phyloP scores from a whole-genome alignment of 23 red algal genomes.

The Gracilaria gracilis region DNA sequence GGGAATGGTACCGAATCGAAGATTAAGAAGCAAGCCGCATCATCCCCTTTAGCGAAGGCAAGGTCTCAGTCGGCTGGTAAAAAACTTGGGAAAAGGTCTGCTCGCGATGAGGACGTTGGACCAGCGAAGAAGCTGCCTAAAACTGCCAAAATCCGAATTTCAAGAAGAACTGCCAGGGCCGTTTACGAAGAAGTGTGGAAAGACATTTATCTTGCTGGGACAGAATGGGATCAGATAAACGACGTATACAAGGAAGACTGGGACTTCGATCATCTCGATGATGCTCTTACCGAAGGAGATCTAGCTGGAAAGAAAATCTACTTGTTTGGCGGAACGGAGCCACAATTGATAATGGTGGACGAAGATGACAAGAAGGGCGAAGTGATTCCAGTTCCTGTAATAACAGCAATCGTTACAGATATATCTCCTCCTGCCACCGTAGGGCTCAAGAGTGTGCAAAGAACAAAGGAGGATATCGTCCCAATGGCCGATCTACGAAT shows the following conservation, averaged over 20 bases:
- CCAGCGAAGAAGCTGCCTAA: not conserved
- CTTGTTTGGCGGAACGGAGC: conserved; percentile 96
- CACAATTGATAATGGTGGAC: conserved; percentile 69
- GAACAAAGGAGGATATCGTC: conserved; percentile 90
- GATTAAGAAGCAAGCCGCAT: not conserved
- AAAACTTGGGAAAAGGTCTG: not conserved
- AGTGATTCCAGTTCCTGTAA: conserved; percentile 87
- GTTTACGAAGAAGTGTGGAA: conserved; percentile 84
- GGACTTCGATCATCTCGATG: conserved; percentile 98
- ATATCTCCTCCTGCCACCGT: conserved; percentile 82
- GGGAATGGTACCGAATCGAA: not conserved
- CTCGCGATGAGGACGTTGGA: not conserved
- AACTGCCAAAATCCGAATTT: not conserved
- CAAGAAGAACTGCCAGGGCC: conserved; percentile 1
- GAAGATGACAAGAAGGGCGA: conserved; percentile 62
- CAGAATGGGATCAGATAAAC: conserved; percentile 96
- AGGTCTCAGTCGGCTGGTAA: not conserved
- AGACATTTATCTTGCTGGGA: conserved; percentile 90
- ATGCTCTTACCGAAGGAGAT: conserved; percentile 72
- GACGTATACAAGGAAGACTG: conserved; percentile 82
- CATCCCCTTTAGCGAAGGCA: not conserved
- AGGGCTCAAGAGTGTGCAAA: conserved; percentile 96
- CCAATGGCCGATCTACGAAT: conserved; percentile 91
- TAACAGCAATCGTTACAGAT: conserved; percentile 83
- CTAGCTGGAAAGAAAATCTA: conserved; percentile 57